A percentile compares a stretch with the other conserved stretches of the same genome.
Conservation (phyloP, 163 green algal species). For the Scenedesmus sp. region DNA sequence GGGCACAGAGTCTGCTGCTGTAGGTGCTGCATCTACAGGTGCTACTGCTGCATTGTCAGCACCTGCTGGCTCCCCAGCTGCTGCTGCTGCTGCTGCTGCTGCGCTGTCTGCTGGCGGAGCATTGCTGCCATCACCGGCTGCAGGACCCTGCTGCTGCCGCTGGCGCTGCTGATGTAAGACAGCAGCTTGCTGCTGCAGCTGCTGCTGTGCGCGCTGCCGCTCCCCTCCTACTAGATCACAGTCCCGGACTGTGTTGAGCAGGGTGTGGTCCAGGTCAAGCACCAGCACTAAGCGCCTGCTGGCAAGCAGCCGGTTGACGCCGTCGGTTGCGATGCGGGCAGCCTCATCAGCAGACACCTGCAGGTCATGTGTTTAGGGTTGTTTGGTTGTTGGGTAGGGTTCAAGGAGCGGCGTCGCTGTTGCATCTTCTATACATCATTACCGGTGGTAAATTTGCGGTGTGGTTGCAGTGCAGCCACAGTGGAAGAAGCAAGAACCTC, state of each 20-base stretch:
- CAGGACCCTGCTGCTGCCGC: slow-evolving; percentile 22
- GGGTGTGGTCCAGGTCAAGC: slow-evolving; percentile 98
- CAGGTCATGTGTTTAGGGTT: background rate
- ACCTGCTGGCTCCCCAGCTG: background rate
- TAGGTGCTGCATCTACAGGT: background rate
- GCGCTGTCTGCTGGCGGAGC: background rate
- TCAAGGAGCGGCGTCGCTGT: background rate
- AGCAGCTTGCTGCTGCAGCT: background rate
- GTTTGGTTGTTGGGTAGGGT: background rate
- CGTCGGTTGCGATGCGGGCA: slow-evolving; percentile 16
- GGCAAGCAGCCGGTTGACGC: slow-evolving; percentile 54
- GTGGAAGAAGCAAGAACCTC: background rate
- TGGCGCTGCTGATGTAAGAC: background rate
- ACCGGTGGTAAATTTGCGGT: background rate
- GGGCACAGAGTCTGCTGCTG: background rate
- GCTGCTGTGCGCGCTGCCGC: slow-evolving; percentile 22
- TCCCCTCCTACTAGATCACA: slow-evolving; percentile 26
- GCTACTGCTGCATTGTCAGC: background rate
- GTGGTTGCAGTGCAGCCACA: background rate
- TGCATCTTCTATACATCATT: background rate
- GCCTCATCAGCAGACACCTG: slow-evolving; percentile 52
- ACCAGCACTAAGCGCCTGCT: slow-evolving; percentile 86
- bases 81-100: no score
- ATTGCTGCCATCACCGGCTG: background rate
- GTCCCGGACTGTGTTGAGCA: slow-evolving; percentile 91